Percentiles rank a stretch among this genome's conserved stretches.
Conservation (phyloP, 768 basidiomycete species). For the Boletus huronensis region DNA sequence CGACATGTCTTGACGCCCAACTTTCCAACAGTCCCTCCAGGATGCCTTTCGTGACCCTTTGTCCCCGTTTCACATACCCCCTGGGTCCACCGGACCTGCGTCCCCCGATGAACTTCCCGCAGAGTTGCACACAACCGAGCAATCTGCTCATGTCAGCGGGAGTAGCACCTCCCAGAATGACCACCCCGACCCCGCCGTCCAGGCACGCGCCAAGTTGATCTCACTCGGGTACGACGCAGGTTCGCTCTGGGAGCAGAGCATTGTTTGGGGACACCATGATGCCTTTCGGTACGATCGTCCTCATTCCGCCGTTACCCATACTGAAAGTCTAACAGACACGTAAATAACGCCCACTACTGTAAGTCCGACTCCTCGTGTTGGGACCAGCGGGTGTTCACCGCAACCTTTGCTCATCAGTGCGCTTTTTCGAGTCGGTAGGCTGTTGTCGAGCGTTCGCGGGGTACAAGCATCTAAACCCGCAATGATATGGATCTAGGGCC, state of each 20-base stretch:
- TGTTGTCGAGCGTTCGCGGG: neutral
- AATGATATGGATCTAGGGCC: slow-evolving; percentile 41
- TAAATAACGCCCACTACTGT: slow-evolving; percentile 77
- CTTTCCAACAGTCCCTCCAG: slow-evolving; percentile 48
- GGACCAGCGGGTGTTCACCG: neutral
- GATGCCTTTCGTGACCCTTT: slow-evolving; percentile 59
- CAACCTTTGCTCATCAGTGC: slow-evolving; percentile 38
- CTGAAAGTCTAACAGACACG: slow-evolving; percentile 47
- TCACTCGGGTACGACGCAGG: slow-evolving; percentile 53
- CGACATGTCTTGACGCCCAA: neutral
- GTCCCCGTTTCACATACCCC: slow-evolving; percentile 63
- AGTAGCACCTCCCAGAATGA: neutral
- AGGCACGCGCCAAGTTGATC: slow-evolving; percentile 43
- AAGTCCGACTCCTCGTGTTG: slow-evolving; percentile 7
- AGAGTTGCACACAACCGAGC: neutral
- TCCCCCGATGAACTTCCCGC: slow-evolving; percentile 46
- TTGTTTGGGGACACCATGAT: slow-evolving; percentile 82
- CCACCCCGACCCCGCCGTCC: slow-evolving; percentile 19
- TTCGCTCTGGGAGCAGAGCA: slow-evolving; percentile 74
- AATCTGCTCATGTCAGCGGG: neutral
- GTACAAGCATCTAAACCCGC: neutral
- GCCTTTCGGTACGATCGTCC: slow-evolving; percentile 54
- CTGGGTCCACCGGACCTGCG: slow-evolving; percentile 56
- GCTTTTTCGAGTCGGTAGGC: slow-evolving; percentile 68
- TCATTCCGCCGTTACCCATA: neutral